Conservation (phyloP, 192 early-diverging fungal species). For the Thoreauomyces humboldtii region DNA sequence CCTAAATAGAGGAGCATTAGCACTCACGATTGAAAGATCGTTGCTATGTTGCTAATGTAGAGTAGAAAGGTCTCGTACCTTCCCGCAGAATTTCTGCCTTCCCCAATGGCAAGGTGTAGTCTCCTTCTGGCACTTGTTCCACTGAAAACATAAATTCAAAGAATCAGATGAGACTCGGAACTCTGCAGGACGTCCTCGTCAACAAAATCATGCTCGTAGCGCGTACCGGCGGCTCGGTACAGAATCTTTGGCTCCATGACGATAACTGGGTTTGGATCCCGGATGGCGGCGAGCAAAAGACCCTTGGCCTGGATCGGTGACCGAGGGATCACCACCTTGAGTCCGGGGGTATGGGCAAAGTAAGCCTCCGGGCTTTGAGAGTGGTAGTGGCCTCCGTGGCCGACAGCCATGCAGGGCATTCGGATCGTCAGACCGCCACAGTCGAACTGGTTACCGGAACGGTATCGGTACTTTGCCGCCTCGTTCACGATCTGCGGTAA, state of each 20-base stretch:
- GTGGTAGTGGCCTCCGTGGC: constrained; percentile 97
- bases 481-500: constrained; percentile 81
- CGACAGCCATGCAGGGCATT: constrained; percentile 89
- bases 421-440: constrained; percentile 88
- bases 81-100: constrained; percentile 87
- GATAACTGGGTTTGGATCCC: constrained; percentile 90
- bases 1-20: no score
- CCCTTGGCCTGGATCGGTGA: constrained; percentile 95
- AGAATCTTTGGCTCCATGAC: constrained; percentile 97
- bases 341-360: constrained; percentile 92
- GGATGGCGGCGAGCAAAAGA: constrained; percentile 81
- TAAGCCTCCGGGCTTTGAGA: constrained; percentile 91
- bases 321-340: constrained; percentile 89
- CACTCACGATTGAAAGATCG: no score
- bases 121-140: constrained; percentile 89
- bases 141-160: constrained; percentile 49
- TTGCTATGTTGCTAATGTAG: no score
- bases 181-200: not conserved
- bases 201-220: no score
- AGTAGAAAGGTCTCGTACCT: no score
- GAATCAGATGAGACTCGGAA: no score
- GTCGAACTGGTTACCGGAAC: constrained; percentile 89
- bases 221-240: constrained; percentile 81
- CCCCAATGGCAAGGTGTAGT: constrained; percentile 86
- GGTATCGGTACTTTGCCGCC: constrained; percentile 95